Conservation (phyloP, 2,329 filamentous ascomycete genomes). For the Alternaria postmessia region DNA sequence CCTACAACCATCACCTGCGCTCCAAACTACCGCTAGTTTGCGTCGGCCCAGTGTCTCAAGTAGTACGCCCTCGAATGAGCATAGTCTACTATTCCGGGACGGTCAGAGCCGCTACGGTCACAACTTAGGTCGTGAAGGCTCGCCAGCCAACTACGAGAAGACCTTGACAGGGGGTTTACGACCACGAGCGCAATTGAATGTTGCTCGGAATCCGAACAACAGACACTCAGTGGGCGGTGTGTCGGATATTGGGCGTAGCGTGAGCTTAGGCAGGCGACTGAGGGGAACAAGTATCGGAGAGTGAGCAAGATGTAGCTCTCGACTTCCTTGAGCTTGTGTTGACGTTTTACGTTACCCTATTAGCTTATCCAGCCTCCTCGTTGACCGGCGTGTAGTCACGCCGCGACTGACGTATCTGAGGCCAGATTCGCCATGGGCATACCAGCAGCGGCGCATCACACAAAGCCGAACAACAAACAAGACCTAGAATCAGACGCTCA, state of each 20-base stretch:
- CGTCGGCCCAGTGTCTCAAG: slow-evolving; percentile 44
- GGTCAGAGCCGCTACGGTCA: slow-evolving; percentile 38
- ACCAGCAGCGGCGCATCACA: not conserved
- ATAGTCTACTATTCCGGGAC: slow-evolving; percentile 39
- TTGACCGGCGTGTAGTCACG: slow-evolving; percentile 18
- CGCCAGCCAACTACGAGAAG: slow-evolving; percentile 43
- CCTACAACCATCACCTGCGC: slow-evolving; percentile 40
- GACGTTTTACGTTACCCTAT: slow-evolving; percentile 37
- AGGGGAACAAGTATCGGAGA: slow-evolving; percentile 44
- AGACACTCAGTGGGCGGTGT: slow-evolving; percentile 41
- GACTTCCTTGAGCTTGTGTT: slow-evolving; percentile 19
- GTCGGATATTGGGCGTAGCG: slow-evolving; percentile 37
- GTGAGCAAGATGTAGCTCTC: slow-evolving; percentile 33
- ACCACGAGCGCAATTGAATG: slow-evolving; percentile 35
- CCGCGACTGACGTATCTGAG: slow-evolving; percentile 1
- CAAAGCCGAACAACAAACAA: not conserved
- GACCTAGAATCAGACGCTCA: not conserved
- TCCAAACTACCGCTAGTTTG: slow-evolving; percentile 37
- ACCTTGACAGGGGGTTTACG: slow-evolving; percentile 32
- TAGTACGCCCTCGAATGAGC: slow-evolving; percentile 31
- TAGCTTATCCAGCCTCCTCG: slow-evolving; percentile 34
- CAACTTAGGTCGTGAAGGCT: slow-evolving; percentile 33
- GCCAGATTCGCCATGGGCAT: not conserved
- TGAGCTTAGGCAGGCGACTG: slow-evolving; percentile 39
- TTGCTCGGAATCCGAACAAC: slow-evolving; percentile 37